Base-by-base conservation (phyloP, 1,284 basidiomycete species). In the Retiboletus flavoniger region DNA sequence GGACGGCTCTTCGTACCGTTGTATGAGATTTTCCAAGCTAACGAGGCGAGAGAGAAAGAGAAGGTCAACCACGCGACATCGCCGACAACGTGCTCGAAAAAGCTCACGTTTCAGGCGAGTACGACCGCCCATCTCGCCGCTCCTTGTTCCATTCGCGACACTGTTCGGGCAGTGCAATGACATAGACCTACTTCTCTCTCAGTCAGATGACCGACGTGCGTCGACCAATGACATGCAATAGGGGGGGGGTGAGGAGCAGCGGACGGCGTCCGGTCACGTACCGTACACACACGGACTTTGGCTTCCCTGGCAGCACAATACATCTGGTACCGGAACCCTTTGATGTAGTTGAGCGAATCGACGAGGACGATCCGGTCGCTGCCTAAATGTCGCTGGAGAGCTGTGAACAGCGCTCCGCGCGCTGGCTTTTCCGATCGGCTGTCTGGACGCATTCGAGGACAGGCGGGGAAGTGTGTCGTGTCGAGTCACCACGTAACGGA, bases 271-370 rank as follows among this genome's bases (percentile, higher is more conserved):
- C 13, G 9, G 21, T 43, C 51, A 79, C 91, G 69, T 69, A 96
- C 93, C 48, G 95, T 98, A 67, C 90, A 92, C 7, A 92, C 87
- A 26, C 95, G 78, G 32, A 94, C 77, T 61, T 89, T 91, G 55
- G 88, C 82, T 70, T 98, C 96, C 44, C 95, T 78, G 4, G 95
- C 95, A 0, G 93, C 92, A 67, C 95, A 98, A 73, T 98, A 98
- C 74, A 98, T 88, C 74, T 99, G 96, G 72, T 99, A 99, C 36
- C 96, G 84, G 67, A 95, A 98, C 7, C 93, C 89, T 70, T 99
- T 98, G 80, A 98, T 98, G 72, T 99, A 98, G 67, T 98, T 96
- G 60, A 92, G 83, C 7, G 88, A 85, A 63, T 99, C 96, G 53
- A 95, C 82, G 59, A 99, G 91, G 48, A 96, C 81, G 62, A 98